phyloP scores from a whole-genome alignment of 352 stramenopile species.

The Phytophthora ohioensis region DNA sequence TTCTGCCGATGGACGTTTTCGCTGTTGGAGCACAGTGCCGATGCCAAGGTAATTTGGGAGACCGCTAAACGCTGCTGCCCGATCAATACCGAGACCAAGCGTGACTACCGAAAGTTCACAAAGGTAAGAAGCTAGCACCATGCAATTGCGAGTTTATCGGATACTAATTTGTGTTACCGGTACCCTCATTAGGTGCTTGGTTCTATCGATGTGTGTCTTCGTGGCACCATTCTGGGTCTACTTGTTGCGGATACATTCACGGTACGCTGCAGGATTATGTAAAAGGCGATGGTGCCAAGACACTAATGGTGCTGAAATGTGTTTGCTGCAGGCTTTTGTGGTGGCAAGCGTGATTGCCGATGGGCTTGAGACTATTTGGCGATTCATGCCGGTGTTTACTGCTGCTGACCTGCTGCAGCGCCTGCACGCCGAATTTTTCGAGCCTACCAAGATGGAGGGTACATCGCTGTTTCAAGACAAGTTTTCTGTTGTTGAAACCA shows the following conservation, averaged over 20 bases:
- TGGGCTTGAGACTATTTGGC: slow-evolving; percentile 67
- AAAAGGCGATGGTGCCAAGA: neutral
- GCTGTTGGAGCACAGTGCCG: slow-evolving; percentile 82
- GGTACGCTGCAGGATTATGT: slow-evolving; percentile 29
- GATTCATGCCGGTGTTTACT: slow-evolving; percentile 85
- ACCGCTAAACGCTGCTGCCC: slow-evolving; percentile 87
- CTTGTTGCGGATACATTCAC: slow-evolving; percentile 89
- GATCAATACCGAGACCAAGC: slow-evolving; percentile 87
- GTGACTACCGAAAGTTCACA: slow-evolving; percentile 89
- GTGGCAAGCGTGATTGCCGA: slow-evolving; percentile 84
- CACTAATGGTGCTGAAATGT: slow-evolving; percentile 6
- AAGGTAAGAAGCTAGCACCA: slow-evolving; percentile 53
- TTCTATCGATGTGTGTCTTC: slow-evolving; percentile 85
- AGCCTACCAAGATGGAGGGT: slow-evolving; percentile 61
- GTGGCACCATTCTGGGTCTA: slow-evolving; percentile 83
- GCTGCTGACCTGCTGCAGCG: slow-evolving; percentile 84
- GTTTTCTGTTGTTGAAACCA: slow-evolving; percentile 46
- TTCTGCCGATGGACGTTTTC: slow-evolving; percentile 91
- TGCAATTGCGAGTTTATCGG: neutral
- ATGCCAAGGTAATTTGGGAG: slow-evolving; percentile 91
- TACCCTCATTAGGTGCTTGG: slow-evolving; percentile 63
- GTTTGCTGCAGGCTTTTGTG: slow-evolving; percentile 73
- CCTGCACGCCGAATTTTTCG: slow-evolving; percentile 80
- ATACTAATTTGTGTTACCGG: slow-evolving; percentile 2
- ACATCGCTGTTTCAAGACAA: slow-evolving; percentile 81